Evolutionary conservation across 345 rosid species (phyloP).

Genomic region (Euphorbia tirucalli): DNA sequence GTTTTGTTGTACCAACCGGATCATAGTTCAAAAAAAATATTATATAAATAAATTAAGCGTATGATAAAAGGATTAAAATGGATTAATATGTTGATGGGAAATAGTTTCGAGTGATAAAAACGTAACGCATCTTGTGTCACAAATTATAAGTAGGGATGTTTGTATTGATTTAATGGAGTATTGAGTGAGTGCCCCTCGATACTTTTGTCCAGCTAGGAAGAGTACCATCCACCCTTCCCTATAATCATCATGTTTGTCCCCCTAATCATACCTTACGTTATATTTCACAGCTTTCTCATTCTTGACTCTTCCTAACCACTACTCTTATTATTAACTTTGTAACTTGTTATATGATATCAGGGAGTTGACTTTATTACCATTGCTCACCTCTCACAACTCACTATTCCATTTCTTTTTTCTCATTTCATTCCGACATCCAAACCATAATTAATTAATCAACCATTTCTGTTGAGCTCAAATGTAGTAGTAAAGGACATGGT

Average conservation of each 20-base stretch:
- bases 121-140: too few relatives aligned
- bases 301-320: conserved; percentile 14
- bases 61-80: too few relatives aligned
- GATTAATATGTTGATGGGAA: too few relatives aligned
- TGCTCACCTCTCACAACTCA: too few relatives aligned
- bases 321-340: neutral
- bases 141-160: too few relatives aligned
- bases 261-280: conserved; percentile 25
- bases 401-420: neutral
- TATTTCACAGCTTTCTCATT: conserved; percentile 5
- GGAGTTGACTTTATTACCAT: conserved; percentile 17
- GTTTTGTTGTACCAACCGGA: too few relatives aligned
- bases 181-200: conserved; percentile 24
- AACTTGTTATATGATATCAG: neutral
- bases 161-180: neutral
- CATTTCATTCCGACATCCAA: neutral
- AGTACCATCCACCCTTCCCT: conserved; percentile 18
- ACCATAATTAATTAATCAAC: too few relatives aligned
- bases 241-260: conserved; percentile 33
- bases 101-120: too few relatives aligned
- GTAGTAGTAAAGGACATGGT: too few relatives aligned
- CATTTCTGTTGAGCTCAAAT: too few relatives aligned
- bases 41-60: too few relatives aligned
- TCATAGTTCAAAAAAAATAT: too few relatives aligned
- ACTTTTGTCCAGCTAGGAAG: conserved; percentile 35